Base-by-base conservation (phyloP, 768 basidiomycete genomes). In the Strobilomyces confusus region DNA sequence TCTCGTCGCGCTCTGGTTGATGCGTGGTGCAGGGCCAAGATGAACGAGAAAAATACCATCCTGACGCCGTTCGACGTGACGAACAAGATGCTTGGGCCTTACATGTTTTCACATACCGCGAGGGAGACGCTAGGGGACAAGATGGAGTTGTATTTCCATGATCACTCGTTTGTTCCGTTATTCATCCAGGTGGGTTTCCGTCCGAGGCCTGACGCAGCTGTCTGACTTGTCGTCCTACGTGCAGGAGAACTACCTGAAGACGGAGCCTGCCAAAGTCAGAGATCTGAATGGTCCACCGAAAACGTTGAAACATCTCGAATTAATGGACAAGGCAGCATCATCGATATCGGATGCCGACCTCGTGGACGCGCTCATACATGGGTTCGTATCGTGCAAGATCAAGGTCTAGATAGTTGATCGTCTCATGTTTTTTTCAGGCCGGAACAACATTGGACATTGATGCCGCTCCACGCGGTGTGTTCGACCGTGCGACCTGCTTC, bases 121-220 rank as follows among this genome's bases (percentile, higher is more conserved):
- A 81, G 88, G 47, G 85, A 92, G 67, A 85, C 90, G 0, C 75
- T 98, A 3, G 83, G 80, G 29, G 92, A 98, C 58, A 98, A 98
- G 74, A 90, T 95, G 76, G 95, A 98, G 49, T 69, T 91, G 55
- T 99, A 98, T 70, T 99, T 98, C 73, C 93, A 97, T 54, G 97
- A 99, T 63, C 90, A 92, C 65, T 83, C 88, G 1, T 93, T 98
- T 60, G 81, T 98, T 44, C 97, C 97, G 0, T 71, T 99, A 30
- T 98, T 99, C 69, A 89, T 98, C 43, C 93, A 97, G 78, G 93
- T 92, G 41, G 69, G 57, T 58, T 42, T 48, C 9, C 19, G 23
- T 9, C 7, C 19, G 8, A 3, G 5, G 5, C 5, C 4, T 11
- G 17, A 17, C 7, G 13, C 22, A 23, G 8, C 20, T 9, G 42